These are phyloP conservation scores for Austroboletus novae-zelandiae DNA, from an alignment of 1,284 basidiomycete genomes.

Conservation along the genomic window DNA sequence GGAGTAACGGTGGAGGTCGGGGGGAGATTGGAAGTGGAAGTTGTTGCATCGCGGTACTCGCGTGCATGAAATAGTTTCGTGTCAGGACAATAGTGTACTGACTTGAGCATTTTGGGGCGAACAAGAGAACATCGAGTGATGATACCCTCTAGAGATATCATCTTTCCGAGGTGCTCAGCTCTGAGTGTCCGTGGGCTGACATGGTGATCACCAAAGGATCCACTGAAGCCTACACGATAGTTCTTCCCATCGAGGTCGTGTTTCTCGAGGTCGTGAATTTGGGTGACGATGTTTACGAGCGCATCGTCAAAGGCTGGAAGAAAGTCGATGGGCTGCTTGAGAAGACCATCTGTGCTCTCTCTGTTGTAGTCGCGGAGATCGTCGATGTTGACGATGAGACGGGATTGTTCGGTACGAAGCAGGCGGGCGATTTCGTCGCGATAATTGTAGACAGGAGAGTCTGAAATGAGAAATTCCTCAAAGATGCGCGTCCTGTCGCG, in stretches of 20 bases:
- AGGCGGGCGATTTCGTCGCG: constrained; percentile 83
- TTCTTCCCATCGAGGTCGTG: constrained; percentile 79
- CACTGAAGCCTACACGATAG: constrained; percentile 91
- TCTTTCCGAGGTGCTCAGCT: constrained; percentile 87
- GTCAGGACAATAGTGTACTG: constrained; percentile 91
- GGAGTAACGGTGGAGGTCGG: constrained; percentile 92
- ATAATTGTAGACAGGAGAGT: constrained; percentile 80
- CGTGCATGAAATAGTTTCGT: constrained; percentile 85
- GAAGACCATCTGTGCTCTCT: constrained; percentile 76
- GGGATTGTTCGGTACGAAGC: constrained; percentile 81
- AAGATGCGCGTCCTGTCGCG: constrained; percentile 77
- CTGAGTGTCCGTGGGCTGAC: constrained; percentile 93
- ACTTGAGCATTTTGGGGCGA: constrained; percentile 97
- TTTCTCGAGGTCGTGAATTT: constrained; percentile 78
- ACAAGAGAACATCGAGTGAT: constrained; percentile 98
- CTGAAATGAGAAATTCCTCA: constrained; percentile 84
- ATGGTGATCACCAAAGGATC: constrained; percentile 99
- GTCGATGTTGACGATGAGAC: constrained; percentile 95
- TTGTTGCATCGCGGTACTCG: constrained; percentile 91
- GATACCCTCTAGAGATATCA: constrained; percentile 98
- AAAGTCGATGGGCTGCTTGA: constrained; percentile 87
- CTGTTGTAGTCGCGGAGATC: constrained; percentile 94
- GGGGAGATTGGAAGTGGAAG: constrained; percentile 80
- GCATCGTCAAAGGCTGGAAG: constrained; percentile 94
- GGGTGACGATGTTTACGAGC: constrained; percentile 72